Base-by-base conservation (phyloP, 2,329 filamentous ascomycete species). In the Myriangium duriaei region DNA sequence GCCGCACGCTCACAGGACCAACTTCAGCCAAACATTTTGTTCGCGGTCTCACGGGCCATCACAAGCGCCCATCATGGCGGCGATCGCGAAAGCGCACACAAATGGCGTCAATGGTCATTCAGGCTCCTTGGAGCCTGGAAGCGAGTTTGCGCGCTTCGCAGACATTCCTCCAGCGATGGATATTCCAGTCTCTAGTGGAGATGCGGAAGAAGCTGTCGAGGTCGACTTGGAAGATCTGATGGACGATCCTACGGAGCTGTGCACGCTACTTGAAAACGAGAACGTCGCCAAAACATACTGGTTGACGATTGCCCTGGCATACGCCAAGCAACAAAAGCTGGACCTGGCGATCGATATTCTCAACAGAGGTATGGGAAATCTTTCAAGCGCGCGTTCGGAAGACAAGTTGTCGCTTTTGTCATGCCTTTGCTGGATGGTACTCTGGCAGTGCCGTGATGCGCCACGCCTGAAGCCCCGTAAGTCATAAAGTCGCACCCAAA, bases 291-390 rank as follows among this genome's bases (percentile, higher is more conserved):
- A 88, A 52, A 84, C 79, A 37, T 92, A 92, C 50, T 98, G 92
- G 92, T 88, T 98, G 69, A 88, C 85, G n/a, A 91, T 96, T 48
- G 83, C 92, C 30, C 71, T 96, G 42, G 88, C 88, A 33, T 98
- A 98, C 55, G 88, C 91, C 29, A 98, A 96, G 64, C 85, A 94
- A 63, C 79, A 80, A 55, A 93, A 93, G 63, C 75, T 91, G 45
- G 87, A 95, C 55, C 82, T 91, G 63, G 76, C 76, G 36, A 72
- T 81, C 43, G 75, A 79, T 45, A 76, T 81, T 39, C 60, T 81
- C 48, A 75, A 78, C 34, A 81, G 83, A 51, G 85, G 83, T 34
- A 68, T 84, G 49, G 71, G 72, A 43, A 83, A 81, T 49, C 76
- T 85, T 51, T 39, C 46, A 40, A 76, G 76, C 50, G 71, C 69